Evolutionary conservation across 352 stramenopile species (phyloP).

Genomic region (Phytophthora sp.): DNA sequence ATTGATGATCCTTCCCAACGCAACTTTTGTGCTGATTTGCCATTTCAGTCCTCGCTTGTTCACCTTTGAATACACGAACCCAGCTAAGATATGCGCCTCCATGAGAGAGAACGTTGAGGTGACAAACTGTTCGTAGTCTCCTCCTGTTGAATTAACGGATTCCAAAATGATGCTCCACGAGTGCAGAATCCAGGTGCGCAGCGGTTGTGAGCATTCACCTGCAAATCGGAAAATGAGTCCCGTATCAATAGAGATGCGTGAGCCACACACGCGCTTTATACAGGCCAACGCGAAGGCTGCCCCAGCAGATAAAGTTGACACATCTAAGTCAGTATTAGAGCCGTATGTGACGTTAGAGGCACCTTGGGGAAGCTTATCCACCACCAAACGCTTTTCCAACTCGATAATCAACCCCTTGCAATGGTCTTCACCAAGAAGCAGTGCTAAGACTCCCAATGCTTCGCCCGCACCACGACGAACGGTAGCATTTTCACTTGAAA

Average conservation of each 20-base stretch:
- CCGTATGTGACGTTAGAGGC: constrained; percentile 31
- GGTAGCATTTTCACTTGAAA: constrained; percentile 62
- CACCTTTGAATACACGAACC: constrained; percentile 75
- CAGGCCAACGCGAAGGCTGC: constrained; percentile 79
- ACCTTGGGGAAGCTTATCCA: constrained; percentile 58
- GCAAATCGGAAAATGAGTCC: constrained; percentile 77
- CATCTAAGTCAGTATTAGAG: constrained; percentile 39
- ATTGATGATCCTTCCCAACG: constrained; percentile 73
- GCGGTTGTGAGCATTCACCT: constrained; percentile 66
- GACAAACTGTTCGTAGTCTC: constrained; percentile 86
- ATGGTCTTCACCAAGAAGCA: constrained; percentile 52
- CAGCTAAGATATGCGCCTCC: constrained; percentile 73
- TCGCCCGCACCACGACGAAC: constrained; percentile 81
- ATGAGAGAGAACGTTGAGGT: constrained; percentile 76
- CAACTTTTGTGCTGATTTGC: constrained; percentile 62
- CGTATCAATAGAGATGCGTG: constrained; percentile 76
- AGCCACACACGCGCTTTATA: constrained; percentile 83
- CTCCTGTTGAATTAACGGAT: constrained; percentile 72
- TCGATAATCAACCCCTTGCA: constrained; percentile 68
- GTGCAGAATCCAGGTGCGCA: constrained; percentile 87
- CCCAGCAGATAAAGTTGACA: constrained; percentile 59
- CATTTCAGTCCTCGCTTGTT: constrained; percentile 61
- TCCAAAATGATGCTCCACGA: constrained; percentile 87
- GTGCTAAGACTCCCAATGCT: constrained; percentile 64
- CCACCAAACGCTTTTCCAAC: constrained; percentile 69